A percentile compares a stretch with the other conserved stretches of the same genome.
Conservation (phyloP, 2,329 filamentous ascomycete species). For the Diaporthe sp. region DNA sequence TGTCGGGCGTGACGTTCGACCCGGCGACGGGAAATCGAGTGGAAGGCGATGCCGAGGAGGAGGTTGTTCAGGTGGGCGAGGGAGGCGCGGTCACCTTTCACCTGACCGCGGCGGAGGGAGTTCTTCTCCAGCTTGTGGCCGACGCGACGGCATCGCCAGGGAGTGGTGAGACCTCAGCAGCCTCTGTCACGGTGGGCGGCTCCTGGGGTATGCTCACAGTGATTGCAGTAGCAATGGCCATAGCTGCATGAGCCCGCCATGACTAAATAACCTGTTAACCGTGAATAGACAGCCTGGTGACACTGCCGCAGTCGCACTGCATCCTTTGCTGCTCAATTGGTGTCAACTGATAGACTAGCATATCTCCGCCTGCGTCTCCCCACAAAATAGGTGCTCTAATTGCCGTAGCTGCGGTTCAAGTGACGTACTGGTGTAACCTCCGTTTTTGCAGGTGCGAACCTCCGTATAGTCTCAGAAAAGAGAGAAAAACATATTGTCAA, state of each 20-base stretch:
- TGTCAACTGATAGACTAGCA: not conserved
- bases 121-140: constrained; percentile 48
- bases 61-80: constrained; percentile 48
- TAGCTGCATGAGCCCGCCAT: not conserved
- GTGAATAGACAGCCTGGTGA: not conserved
- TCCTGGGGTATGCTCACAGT: not conserved
- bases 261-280: not conserved
- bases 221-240: not conserved
- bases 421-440: no score
- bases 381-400: not conserved
- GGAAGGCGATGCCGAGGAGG: constrained; percentile 41
- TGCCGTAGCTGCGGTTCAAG: no score
- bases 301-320: not conserved
- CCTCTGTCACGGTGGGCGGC: not conserved
- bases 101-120: constrained; percentile 50
- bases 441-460: no score
- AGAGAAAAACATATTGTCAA: no score
- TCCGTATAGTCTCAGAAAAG: no score
- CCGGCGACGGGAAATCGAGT: constrained; percentile 45
- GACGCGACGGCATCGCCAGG: not conserved
- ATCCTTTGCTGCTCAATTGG: not conserved
- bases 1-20: constrained; percentile 52
- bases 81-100: constrained; percentile 46
- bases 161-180: not conserved
- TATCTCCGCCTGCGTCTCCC: not conserved